phyloP scores from a whole-genome alignment of 2,329 filamentous ascomycete genomes.

The Colletotrichum coccodes region DNA sequence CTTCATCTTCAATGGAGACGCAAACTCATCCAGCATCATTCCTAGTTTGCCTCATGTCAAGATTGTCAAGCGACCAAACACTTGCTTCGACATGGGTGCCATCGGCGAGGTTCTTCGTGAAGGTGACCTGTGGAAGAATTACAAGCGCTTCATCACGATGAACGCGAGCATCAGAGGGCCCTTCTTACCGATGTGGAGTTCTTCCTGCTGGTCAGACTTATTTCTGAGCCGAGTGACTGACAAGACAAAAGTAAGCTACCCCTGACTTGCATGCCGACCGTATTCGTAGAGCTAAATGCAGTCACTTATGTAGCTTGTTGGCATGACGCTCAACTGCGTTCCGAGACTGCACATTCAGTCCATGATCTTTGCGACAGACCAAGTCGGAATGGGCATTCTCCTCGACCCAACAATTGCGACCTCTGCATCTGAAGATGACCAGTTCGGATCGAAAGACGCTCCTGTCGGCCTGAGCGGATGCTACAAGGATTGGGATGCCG shows the following conservation, averaged over 20 bases:
- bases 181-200: constrained; percentile 47
- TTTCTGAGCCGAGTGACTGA: constrained; percentile 44
- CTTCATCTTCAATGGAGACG: constrained; percentile 50
- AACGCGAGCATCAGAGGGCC: constrained; percentile 49
- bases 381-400: constrained; percentile 46
- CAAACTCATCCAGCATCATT: constrained; percentile 38
- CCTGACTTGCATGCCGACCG: background rate
- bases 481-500: constrained; percentile 39
- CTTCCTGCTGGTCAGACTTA: constrained; percentile 48
- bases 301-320: too few relatives aligned
- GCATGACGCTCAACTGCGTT: constrained; percentile 47
- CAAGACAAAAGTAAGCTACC: constrained; percentile 40
- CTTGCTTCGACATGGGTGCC: constrained; percentile 48
- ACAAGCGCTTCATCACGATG: constrained; percentile 48
- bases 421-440: constrained; percentile 33
- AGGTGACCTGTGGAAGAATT: constrained; percentile 44
- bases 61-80: constrained; percentile 42
- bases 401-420: constrained; percentile 40
- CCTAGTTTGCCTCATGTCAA: constrained; percentile 44
- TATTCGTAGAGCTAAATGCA: too few relatives aligned
- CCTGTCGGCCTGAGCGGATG: constrained; percentile 42
- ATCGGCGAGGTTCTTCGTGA: constrained; percentile 45
- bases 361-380: constrained; percentile 51
- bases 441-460: constrained; percentile 38
- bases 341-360: constrained; percentile 48